Evolutionary conservation across 2,329 filamentous ascomycete genomes (phyloP).

Genomic region (Tolypocladium endophyticum): DNA sequence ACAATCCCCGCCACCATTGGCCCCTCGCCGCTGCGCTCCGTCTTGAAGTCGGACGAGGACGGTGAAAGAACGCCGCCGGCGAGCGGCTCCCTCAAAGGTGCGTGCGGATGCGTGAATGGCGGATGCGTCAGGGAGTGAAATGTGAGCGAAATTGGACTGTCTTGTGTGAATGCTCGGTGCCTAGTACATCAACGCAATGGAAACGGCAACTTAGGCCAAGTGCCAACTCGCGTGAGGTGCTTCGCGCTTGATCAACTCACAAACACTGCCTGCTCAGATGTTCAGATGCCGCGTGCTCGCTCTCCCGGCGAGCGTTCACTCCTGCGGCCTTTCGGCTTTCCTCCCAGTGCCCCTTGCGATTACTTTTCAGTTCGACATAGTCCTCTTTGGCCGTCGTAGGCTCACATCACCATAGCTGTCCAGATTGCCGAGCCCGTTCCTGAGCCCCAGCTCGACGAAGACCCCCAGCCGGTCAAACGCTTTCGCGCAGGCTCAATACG

Average conservation of each 20-base stretch:
- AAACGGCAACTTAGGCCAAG: neutral
- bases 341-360: no score
- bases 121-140: neutral
- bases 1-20: slow-evolving; percentile 9
- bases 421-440: slow-evolving; percentile 44
- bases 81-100: slow-evolving; percentile 32
- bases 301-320: neutral
- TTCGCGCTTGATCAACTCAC: neutral
- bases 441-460: slow-evolving; percentile 21
- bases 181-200: neutral
- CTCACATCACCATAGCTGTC: slow-evolving; percentile 30
- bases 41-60: slow-evolving; percentile 33
- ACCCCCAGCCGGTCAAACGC: slow-evolving; percentile 17
- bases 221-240: neutral
- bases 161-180: slow-evolving; percentile 1
- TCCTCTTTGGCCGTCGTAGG: slow-evolving; percentile 1
- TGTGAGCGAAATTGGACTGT: neutral
- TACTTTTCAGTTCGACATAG: no score
- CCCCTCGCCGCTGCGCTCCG: slow-evolving; percentile 26
- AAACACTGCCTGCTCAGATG: neutral
- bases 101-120: neutral
- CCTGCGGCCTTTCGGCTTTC: no score
- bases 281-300: neutral
- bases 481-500: slow-evolving; percentile 21
- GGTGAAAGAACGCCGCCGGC: slow-evolving; percentile 23